Percentiles rank a stretch among this genome's conserved stretches.
Evolutionary conservation across 2,329 filamentous ascomycete species (phyloP).

Genomic region (Xylaria sp.): DNA sequence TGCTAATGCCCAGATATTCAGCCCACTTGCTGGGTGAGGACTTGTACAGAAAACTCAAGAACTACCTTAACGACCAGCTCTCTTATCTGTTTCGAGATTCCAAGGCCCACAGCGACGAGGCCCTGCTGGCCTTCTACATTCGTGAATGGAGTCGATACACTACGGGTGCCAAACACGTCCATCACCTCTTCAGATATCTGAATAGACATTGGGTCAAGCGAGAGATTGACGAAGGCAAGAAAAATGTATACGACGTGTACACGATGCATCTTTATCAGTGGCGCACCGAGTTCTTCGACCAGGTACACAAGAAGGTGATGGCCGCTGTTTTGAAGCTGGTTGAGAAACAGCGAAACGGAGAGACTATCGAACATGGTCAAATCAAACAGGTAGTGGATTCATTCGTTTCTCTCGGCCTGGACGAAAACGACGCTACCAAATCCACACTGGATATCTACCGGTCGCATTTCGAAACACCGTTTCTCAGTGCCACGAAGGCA

Average conservation of each 20-base stretch:
- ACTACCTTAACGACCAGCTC: slow-evolving; percentile 77
- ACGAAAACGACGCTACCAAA: slow-evolving; percentile 88
- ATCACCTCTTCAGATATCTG: slow-evolving; percentile 92
- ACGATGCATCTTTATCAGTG: slow-evolving; percentile 93
- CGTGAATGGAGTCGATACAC: slow-evolving; percentile 96
- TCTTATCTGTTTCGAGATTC: slow-evolving; percentile 65
- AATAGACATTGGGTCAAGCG: slow-evolving; percentile 99
- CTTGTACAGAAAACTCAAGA: slow-evolving; percentile 84
- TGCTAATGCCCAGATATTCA: slow-evolving; percentile 33
- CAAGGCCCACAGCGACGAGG: slow-evolving; percentile 79
- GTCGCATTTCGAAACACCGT: slow-evolving; percentile 86
- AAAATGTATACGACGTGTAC: slow-evolving; percentile 97
- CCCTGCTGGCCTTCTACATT: slow-evolving; percentile 87
- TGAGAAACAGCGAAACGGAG: slow-evolving; percentile 93
- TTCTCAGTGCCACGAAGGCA: slow-evolving; percentile 72
- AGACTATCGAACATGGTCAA: slow-evolving; percentile 94
- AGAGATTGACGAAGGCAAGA: slow-evolving; percentile 98
- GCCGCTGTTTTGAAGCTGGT: slow-evolving; percentile 88
- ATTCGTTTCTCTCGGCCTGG: slow-evolving; percentile 88
- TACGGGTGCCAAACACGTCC: slow-evolving; percentile 91
- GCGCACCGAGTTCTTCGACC: slow-evolving; percentile 84
- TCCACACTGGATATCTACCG: slow-evolving; percentile 94
- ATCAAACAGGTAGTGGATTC: slow-evolving; percentile 97
- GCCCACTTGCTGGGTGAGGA: slow-evolving; percentile 94
- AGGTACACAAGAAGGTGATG: slow-evolving; percentile 87